These are phyloP conservation scores for Botrytis byssoidea DNA, from an alignment of 2,329 filamentous ascomycete species.

Conservation along the genomic window DNA sequence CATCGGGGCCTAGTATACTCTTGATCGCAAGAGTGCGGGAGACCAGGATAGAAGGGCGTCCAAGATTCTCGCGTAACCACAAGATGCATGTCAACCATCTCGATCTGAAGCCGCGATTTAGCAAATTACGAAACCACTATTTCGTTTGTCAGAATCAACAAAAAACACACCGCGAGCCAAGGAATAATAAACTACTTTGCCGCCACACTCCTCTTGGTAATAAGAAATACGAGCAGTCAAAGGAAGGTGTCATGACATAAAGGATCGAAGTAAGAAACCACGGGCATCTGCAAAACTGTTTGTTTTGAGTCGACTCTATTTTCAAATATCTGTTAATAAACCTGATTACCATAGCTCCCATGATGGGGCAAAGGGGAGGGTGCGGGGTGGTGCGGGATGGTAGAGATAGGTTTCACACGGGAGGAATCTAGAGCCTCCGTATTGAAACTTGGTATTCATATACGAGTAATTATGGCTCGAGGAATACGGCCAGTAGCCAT, in stretches of 20 bases:
- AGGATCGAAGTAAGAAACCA: neutral
- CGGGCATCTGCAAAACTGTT: neutral
- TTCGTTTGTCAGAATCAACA: neutral
- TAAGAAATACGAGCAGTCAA: neutral
- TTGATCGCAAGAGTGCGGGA: neutral
- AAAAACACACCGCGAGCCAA: neutral
- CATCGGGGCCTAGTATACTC: neutral
- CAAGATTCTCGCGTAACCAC: neutral
- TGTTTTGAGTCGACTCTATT: neutral
- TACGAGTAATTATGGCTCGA: neutral
- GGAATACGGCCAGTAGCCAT: neutral
- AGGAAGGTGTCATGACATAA: neutral
- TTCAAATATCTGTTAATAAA: neutral
- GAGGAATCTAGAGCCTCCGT: neutral
- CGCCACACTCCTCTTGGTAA: neutral
- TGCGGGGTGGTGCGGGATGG: neutral
- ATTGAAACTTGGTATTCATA: neutral
- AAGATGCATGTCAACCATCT: constrained; percentile 14
- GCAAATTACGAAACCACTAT: neutral
- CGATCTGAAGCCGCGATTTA: neutral
- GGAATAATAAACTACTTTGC: neutral
- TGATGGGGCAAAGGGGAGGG: neutral
- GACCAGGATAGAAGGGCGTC: neutral
- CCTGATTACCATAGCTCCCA: neutral
- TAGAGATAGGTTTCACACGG: neutral